A percentile compares a stretch with the other conserved stretches of the same genome.
These are phyloP conservation scores for Symbiodinium natans DNA, from an alignment of 73 alveolate genomes.

Conservation along the genomic window DNA sequence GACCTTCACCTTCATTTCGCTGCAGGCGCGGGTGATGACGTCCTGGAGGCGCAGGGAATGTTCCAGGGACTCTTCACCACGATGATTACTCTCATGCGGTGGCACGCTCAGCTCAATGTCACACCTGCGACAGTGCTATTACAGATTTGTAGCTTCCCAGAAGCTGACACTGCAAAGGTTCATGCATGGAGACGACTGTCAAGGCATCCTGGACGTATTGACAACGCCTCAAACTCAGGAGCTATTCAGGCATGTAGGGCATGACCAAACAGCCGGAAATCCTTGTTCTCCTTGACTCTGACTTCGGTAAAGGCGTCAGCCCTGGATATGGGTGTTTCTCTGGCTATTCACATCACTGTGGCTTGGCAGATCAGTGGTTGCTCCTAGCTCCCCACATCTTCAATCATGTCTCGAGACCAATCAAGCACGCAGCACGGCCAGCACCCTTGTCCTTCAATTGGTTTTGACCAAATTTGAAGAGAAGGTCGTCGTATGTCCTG, in stretches of 20 bases:
- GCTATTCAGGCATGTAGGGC: too few species aligned
- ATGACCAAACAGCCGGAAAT: too few species aligned
- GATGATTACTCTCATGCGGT: conserved; percentile 82
- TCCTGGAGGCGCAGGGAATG: conserved; percentile 21
- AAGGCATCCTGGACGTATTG: conserved; percentile 50
- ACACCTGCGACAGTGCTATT: not conserved
- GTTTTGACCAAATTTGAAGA: not conserved
- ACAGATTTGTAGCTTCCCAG: too few species aligned
- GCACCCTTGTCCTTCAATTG: not conserved
- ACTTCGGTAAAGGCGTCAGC: conserved; percentile 74
- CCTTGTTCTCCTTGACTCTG: too few species aligned
- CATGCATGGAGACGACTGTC: conserved; percentile 73
- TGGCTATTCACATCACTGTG: conserved; percentile 77
- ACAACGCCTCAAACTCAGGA: not conserved
- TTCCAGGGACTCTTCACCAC: conserved; percentile 60
- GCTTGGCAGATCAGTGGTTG: not conserved
- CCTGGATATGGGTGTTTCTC: conserved; percentile 61
- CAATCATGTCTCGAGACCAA: not conserved
- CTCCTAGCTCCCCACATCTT: not conserved
- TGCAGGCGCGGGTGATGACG: conserved; percentile 42
- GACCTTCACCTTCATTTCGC: not conserved
- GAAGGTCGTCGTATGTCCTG: conserved; percentile 46
- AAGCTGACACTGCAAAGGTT: conserved; percentile 39
- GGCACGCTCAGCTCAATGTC: not conserved
- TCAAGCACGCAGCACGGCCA: not conserved